phyloP scores from a whole-genome alignment of 345 rosid species.

The Bruguiera sexangula region DNA sequence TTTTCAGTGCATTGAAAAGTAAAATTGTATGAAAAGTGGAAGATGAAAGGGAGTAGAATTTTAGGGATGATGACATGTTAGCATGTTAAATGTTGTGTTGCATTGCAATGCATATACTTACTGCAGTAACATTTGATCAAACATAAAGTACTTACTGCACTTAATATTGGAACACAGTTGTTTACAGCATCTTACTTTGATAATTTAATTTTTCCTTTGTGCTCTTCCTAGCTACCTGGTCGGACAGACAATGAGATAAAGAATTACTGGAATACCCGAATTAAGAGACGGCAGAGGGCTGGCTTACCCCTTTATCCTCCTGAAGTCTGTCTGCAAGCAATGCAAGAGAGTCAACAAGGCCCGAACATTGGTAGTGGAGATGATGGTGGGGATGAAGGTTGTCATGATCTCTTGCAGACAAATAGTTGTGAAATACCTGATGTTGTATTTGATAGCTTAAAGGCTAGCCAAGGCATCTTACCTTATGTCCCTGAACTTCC shows the following conservation, averaged over 20 bases:
- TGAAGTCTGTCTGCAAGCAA: slow-evolving; percentile 56
- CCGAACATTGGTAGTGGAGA: slow-evolving; percentile 32
- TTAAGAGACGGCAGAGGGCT: slow-evolving; percentile 92
- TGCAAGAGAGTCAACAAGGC: slow-evolving; percentile 54
- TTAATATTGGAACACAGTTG: background rate
- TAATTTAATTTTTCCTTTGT: background rate
- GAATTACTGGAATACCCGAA: slow-evolving; percentile 97
- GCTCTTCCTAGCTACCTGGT: slow-evolving; percentile 68
- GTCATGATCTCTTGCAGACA: slow-evolving; percentile 52
- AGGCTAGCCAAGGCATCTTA: slow-evolving; percentile 43
- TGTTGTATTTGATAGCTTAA: slow-evolving; percentile 62
- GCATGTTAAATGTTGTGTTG: background rate
- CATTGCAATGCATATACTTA: background rate
- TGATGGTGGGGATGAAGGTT: slow-evolving; percentile 44
- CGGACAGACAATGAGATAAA: slow-evolving; percentile 99
- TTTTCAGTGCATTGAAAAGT: no score
- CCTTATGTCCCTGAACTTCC: slow-evolving; percentile 63
- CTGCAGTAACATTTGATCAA: background rate
- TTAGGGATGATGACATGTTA: background rate
- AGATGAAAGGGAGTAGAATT: background rate
- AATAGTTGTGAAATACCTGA: slow-evolving; percentile 57
- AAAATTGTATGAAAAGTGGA: background rate
- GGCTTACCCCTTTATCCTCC: slow-evolving; percentile 96
- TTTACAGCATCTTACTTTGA: background rate
- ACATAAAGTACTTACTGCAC: no score